Percentiles rank a stretch among this genome's conserved stretches.
These are phyloP conservation scores for Nemania bipapillata DNA, from an alignment of 2,329 filamentous ascomycete genomes.

Conservation along the genomic window DNA sequence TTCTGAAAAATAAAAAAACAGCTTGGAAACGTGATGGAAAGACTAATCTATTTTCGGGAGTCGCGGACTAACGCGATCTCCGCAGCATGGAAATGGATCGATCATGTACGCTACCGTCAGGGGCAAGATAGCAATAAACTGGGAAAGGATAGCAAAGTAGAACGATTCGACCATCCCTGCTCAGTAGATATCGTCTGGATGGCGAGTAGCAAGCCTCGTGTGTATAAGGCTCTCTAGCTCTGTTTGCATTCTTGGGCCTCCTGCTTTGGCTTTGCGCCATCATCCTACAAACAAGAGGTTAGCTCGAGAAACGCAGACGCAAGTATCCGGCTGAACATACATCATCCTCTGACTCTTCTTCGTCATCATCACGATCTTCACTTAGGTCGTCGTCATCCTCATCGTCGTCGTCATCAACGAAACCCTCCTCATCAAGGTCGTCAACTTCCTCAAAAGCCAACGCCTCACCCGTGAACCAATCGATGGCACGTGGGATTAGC, in stretches of 20 bases:
- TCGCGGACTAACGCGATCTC: slow-evolving; percentile 46
- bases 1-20: slow-evolving; percentile 51
- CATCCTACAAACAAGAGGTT: slow-evolving; percentile 69
- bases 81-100: slow-evolving; percentile 48
- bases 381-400: slow-evolving; percentile 90
- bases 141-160: slow-evolving; percentile 26
- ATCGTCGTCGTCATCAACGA: slow-evolving; percentile 86
- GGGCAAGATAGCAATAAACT: slow-evolving; percentile 24
- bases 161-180: slow-evolving; percentile 26
- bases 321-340: slow-evolving; percentile 58
- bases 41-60: slow-evolving; percentile 51
- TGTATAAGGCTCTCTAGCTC: slow-evolving; percentile 67
- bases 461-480: slow-evolving; percentile 99
- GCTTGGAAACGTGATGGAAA: slow-evolving; percentile 48
- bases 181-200: slow-evolving; percentile 24
- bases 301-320: slow-evolving; percentile 24
- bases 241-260: slow-evolving; percentile 97
- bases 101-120: slow-evolving; percentile 35
- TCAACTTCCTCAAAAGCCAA: slow-evolving; percentile 95
- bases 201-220: slow-evolving; percentile 26
- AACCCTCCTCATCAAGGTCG: slow-evolving; percentile 82
- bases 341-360: slow-evolving; percentile 83
- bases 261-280: slow-evolving; percentile 89
- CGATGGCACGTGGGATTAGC: slow-evolving; percentile 95
- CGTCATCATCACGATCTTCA: slow-evolving; percentile 79